Evolutionary conservation across 1,139 yeast species (phyloP), one percentile per base, ranked within the genome.

Genomic region (Geotrichum bryndzae): DNA sequence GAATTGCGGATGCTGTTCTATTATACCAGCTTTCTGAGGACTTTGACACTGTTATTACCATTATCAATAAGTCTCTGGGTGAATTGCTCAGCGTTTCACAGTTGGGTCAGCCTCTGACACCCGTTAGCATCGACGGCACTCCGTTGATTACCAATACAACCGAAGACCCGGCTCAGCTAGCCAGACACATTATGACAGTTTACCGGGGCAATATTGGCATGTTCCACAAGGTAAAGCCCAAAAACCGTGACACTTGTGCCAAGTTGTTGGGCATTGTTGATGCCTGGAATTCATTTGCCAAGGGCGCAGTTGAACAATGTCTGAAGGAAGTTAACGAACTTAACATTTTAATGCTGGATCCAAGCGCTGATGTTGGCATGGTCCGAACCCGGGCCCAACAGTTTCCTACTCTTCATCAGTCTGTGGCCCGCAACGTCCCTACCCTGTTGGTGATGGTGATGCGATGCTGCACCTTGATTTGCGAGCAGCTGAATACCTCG

Each of bases 11-110:
- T 72, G 90, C 98, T 11, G 82, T 95, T 63, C 78, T 90, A 61
- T 79, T 94, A 62, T 94, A 90, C 72, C 97, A 92, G 76, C 81
- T 92, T 66, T 84, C 96, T 61, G 95, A 90, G 74, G 96, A 92
- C 69, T 88, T 87, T 73, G 89, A 89, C 71, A 86, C 90, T 35
- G 98, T 90, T n/a, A 83, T 92, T 15, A 74, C 82, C 0, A 82
- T 90, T 64, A 84, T 92, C 65, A 92, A 90, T 76, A 84, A 84
- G 69, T 77, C 90, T 41, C 78, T 94, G 58, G 91, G 97, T 53
- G 97, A 92, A 70, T 81, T 87, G 29, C 79, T 94, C 59, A 81
- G 90, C 51, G 82, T 88, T 56, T 83, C 88, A 1, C 96, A 89
- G 66, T 79, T 90, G 66, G 88, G 85, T 65, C 83, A 83, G 69